phyloP scores from a whole-genome alignment of 2,329 filamentous ascomycete species.

The Hypoxylon sp. region DNA sequence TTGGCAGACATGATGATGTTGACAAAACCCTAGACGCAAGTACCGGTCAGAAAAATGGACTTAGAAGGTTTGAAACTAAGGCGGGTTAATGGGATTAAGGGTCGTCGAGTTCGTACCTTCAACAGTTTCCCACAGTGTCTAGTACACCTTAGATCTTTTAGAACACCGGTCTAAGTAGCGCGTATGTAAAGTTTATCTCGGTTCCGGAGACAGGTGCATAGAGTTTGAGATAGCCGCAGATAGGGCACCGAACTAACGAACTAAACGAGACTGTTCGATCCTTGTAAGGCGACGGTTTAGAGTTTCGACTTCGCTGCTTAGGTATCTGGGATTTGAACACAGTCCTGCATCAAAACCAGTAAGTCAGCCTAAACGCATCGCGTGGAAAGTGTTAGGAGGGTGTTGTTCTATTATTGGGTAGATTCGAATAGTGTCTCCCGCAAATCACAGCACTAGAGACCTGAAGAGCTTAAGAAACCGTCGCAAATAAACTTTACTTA shows the following conservation, averaged over 20 bases:
- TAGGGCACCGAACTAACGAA: neutral
- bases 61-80: constrained; percentile 28
- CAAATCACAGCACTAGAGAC: neutral
- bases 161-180: constrained; percentile 6
- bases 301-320: constrained; percentile 9
- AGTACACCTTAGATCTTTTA: constrained; percentile 25
- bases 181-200: neutral
- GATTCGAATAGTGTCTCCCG: neutral
- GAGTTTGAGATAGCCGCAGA: constrained; percentile 21
- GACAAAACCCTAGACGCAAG: constrained; percentile 33
- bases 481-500: constrained; percentile 22
- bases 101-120: constrained; percentile 16
- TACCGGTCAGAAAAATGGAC: constrained; percentile 20
- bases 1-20: constrained; percentile 43
- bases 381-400: constrained; percentile 2
- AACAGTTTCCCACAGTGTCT: constrained; percentile 7
- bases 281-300: constrained; percentile 9
- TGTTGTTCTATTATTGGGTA: constrained; percentile 12
- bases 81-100: constrained; percentile 1
- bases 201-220: constrained; percentile 27
- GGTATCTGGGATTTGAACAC: constrained; percentile 1
- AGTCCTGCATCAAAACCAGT: constrained; percentile 15
- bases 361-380: constrained; percentile 24
- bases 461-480: constrained; percentile 8
- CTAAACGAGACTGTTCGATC: constrained; percentile 9